Evolutionary conservation across 2,329 filamentous ascomycete genomes (phyloP), one percentile per base, ranked within the genome.

Genomic region (Thelonectria discophora): DNA sequence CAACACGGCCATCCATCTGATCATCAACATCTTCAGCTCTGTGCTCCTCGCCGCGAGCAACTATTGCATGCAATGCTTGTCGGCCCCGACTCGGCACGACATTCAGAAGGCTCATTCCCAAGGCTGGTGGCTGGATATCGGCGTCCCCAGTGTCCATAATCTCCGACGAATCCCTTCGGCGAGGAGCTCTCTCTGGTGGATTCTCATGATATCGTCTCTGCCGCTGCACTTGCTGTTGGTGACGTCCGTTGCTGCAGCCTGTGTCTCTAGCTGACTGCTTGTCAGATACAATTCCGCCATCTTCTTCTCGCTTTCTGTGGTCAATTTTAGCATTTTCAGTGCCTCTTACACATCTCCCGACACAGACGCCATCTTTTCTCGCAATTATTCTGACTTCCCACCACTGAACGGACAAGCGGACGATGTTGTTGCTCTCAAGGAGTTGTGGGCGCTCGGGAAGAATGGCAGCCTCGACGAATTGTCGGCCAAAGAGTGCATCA

Each of bases 21-120:
- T 55, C 32, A 65, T 65, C 47, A 65, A 65, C 15, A n/a, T 64
- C n/a, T 21, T 62, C 15, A 64, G 64, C 34, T 58, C 62, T 1
- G 15, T 58, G 1, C 58, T 65, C n/a, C 47, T 65, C 0, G 61
- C 58, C 2, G 58, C 57, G 0, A 77, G 74, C 21, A 78, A 77
- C 60, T 78, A 75, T 39, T 74, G 72, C 39, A 77, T 77, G 72
- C 76, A 78, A 37, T 66, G 72, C 2, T 65, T 75, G 3, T 69
- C 69, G 4, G 74, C 75, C 0, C 77, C 75, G 0, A 77, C 76
- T 1, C 65, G 76, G 1, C 47, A 45, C 0, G 69, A 77, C 17
- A 56, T 78, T 7, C 68, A 78, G 24, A 39, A 52, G 3, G 63
- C 61, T 0, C 68, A 70, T 21, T 32, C 43, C 0, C 45, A 24